A percentile compares a stretch with the other conserved stretches of the same genome.
These are phyloP conservation scores for Zymoseptoria ardabiliae DNA, from an alignment of 2,329 filamentous ascomycete genomes.

Conservation along the genomic window DNA sequence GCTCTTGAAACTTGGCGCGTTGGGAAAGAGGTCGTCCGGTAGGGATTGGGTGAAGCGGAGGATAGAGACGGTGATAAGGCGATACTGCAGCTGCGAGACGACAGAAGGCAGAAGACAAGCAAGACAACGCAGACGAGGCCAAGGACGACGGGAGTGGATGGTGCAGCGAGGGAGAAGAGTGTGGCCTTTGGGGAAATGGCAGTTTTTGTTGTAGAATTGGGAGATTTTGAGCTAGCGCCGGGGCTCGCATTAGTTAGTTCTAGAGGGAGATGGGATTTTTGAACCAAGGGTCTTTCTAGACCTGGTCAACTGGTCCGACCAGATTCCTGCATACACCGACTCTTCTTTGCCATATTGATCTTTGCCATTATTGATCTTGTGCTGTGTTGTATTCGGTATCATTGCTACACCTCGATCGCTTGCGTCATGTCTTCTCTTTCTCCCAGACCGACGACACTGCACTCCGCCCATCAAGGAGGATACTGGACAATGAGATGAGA, in stretches of 20 bases:
- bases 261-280: background rate
- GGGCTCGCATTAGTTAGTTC: background rate
- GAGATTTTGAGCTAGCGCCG: background rate
- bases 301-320: no score
- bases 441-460: no score
- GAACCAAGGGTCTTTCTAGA: background rate
- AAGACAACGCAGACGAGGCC: background rate
- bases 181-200: background rate
- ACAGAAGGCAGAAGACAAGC: background rate
- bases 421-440: no score
- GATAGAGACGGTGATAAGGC: background rate
- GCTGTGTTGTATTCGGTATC: no score
- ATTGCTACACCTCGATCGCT: no score
- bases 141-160: background rate
- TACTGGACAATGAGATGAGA: no score
- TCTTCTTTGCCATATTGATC: background rate
- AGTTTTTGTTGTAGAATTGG: background rate
- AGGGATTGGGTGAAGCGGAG: background rate
- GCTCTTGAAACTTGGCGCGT: conserved; percentile 2
- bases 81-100: background rate
- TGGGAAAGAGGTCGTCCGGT: background rate
- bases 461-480: no score
- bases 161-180: background rate
- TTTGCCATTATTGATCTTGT: no score
- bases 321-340: no score